Base-by-base conservation (phyloP, 495 filamentous ascomycete species). In the Articulospora tetracladia region DNA sequence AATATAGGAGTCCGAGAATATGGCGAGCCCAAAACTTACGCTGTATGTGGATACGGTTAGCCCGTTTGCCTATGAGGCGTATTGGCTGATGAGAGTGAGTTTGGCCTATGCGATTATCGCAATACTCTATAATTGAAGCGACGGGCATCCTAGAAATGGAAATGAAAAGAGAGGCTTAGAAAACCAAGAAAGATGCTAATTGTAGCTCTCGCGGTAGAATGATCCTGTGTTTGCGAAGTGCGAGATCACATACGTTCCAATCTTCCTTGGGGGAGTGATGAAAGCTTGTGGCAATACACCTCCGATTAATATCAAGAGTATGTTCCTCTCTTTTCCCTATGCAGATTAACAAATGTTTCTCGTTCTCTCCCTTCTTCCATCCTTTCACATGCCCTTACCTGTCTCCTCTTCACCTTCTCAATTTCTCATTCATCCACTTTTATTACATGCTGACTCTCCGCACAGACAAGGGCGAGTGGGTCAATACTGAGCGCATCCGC, bases 201-300 rank as follows among this genome's bases (percentile, higher is more conserved):
- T 50, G 19, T 4, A 17, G 6, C 3, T 25, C 8, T 54, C 8
- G 23, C 13, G 51, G 26, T 53, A 91, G 87, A 75, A 85, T 59
- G 85, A 86, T 49, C 74, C 79, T 1, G 70, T 80, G 1, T 92
- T 91, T 68, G 70, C 76, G 26, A 70, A 76, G 58, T 82, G 79
- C 68, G 77, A 87, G 0, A 69, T 89, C 30, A 84, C 69, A 15
- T 90, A 85, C 58, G 74, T 88, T 2, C 88, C 88, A 25, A 82
- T 91, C 39, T 83, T 90, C 60, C 77, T 91, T 0, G 86, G 86
- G 1, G 88, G 86, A 0, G 64, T 92, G 55, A 86, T 92, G 80
- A 79, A 86, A 51, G 73, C 68, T 4, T 86, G 82, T 67, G 78
- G 76, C 25, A 90, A 88, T 63, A 83, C 69, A 6, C 67, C 86